Base-by-base conservation (phyloP, 2,329 filamentous ascomycete species). In the Claviceps fusiformis region DNA sequence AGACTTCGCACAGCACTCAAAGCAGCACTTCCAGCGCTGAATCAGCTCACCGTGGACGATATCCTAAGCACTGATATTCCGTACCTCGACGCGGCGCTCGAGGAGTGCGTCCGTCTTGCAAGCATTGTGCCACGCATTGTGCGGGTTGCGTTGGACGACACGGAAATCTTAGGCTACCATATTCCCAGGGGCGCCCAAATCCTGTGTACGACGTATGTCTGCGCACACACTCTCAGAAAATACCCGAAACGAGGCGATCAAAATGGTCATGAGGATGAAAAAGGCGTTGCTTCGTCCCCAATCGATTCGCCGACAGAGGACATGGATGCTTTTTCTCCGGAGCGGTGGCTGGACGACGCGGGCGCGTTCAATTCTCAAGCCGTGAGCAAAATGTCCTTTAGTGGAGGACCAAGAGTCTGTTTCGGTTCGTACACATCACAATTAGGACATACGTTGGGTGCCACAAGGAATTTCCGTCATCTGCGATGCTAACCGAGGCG, bases 1-100 rank as follows among this genome's bases (percentile, higher is more conserved):
- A 54, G 54, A 8, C 56, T 70, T 6, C 64, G 61, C 0, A 53
- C 54, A 0, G 58, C 58, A 0, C 46, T 68, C 1, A 58, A 58
- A 2, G 47, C 51, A 0, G 63, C 63, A 0, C 53, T 56, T 8
- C 19, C 54, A 3, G 8, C n/a, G 13, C 8, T 41, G 57, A 24
- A 47, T 50, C 0, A 3, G 11, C 55, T 52, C 11, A 41, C 39
- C 1, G 43, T 44, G 19, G 29, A 54, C n/a, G 52, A 45, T 7
- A 37, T 54, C 9, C 13, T 52, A 1, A 5, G 24, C 8, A 17
- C 55, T 5, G 17, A 51, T 13, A 48, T 56, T 11, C 55, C 55
- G 2, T 54, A 54, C 43, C 10, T 56, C 10, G 55, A 56, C n/a
- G 52, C 48, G 10, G 31, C 44, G 7, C 24, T 52, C 10, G 55